Evolutionary conservation across 495 filamentous ascomycete species (phyloP), one percentile per base, ranked within the genome.

Genomic region (Melanomma pulvis-pyrius): DNA sequence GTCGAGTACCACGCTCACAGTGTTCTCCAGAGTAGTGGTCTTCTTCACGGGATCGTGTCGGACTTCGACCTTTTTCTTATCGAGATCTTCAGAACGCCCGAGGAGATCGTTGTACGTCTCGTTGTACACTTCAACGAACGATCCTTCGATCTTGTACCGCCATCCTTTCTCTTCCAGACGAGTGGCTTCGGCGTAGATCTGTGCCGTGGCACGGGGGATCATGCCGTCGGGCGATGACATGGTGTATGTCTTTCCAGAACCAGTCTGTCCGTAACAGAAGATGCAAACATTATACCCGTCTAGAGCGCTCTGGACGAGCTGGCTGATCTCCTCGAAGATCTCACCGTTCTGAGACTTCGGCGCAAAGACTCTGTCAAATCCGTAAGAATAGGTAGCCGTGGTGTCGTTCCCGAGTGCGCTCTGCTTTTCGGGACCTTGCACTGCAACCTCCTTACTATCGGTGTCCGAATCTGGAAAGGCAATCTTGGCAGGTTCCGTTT

Each of bases 241-340:
- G 22, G 96, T 98, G 71, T 87, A 89, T 0, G 94, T 98, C 81
- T 98, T 98, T 48, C 94, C 94, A 34, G 92, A 93, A 2, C 94
- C 94, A 3, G 94, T 98, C 74, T 99, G 94, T 36, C 94, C 94
- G 74, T 99, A 99, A 75, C 92, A 97, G 80, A 99, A 97, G 67
- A 99, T 98, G 77, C 93, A 97, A 34, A 99, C 94, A 73, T 99
- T 99, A 78, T 97, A 98, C 17, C 94, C 94, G 74, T 99, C 94
- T 49, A 99, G 81, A 0, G 96, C 96, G 67, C 89, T 92, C 79
- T 99, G 94, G 13, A 99, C 92, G 24, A 99, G 85, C 71, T 99
- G 96, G 62, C 91, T 94, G 78, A 98, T 98, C 73, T 97, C 94
- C 61, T 92, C 93, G 74, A 98, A 99, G 8, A 99, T 87, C 61